Conservation (phyloP, 1,284 basidiomycete genomes). For the Apiotrichum laibachii region DNA sequence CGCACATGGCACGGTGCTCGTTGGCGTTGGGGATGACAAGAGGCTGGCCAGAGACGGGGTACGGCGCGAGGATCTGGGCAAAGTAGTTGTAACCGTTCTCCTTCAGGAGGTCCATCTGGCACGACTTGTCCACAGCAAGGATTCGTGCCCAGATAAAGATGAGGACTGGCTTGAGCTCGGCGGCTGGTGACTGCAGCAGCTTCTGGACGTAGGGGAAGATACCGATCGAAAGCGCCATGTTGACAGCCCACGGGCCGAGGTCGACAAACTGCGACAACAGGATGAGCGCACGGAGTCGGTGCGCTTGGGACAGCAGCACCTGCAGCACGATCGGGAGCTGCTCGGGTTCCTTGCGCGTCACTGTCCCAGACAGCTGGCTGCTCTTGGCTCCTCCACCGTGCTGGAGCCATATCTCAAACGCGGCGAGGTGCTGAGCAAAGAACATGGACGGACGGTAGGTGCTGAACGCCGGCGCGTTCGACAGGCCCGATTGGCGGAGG, state of each 20-base stretch:
- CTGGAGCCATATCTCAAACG: conserved; percentile 97
- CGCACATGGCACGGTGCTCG: conserved; percentile 98
- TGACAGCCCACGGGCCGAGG: conserved; percentile 96
- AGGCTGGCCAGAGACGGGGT: conserved; percentile 38
- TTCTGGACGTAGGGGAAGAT: conserved; percentile 99
- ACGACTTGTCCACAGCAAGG: conserved; percentile 87
- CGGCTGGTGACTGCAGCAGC: conserved; percentile 88
- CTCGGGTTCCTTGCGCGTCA: conserved; percentile 60
- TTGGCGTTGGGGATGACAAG: conserved; percentile 80
- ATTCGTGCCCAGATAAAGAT: conserved; percentile 99
- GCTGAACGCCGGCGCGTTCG: conserved; percentile 42
- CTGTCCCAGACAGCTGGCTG: conserved; percentile 15
- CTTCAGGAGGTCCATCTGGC: conserved; percentile 85
- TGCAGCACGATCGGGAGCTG: conserved; percentile 97
- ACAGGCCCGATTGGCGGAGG: conserved; percentile 48
- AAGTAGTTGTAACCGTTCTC: conserved; percentile 88
- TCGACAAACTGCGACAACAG: conserved; percentile 97
- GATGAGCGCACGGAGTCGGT: conserved; percentile 90
- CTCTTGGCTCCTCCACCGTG: conserved; percentile 62
- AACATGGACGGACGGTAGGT: conserved; percentile 85
- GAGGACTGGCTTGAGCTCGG: conserved; percentile 92
- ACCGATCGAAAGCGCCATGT: conserved; percentile 93
- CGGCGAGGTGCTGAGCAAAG: conserved; percentile 93
- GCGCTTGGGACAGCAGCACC: conserved; percentile 92
- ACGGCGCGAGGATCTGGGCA: conserved; percentile 66